Percentiles rank a stretch among this genome's conserved stretches.
These are phyloP conservation scores for Diplotaxis tenuifolia DNA, from an alignment of 345 rosid species.

Conservation along the genomic window DNA sequence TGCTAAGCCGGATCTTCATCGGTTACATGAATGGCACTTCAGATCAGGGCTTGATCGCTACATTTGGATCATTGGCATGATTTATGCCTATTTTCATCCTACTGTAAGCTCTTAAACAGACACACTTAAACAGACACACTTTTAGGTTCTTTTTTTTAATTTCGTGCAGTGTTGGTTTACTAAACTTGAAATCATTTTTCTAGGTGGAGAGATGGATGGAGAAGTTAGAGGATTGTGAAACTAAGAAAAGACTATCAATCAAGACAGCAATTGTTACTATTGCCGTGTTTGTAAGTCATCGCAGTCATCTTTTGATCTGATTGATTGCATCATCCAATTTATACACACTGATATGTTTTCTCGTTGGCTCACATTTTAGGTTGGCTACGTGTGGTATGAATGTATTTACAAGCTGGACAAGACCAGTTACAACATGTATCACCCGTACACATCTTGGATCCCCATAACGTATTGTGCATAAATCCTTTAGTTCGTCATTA, in stretches of 20 bases:
- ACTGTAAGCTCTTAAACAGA: conserved; percentile 63
- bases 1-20: conserved; percentile 81
- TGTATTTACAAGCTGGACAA: conserved; percentile 88
- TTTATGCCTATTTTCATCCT: conserved; percentile 95
- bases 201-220: conserved; percentile 99
- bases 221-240: conserved; percentile 86
- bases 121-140: no score
- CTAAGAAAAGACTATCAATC: conserved; percentile 61
- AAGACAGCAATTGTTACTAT: conserved; percentile 57
- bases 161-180: background rate
- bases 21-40: conserved; percentile 92
- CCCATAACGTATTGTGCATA: conserved; percentile 81
- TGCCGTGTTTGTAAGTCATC: conserved; percentile 56
- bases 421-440: conserved; percentile 85
- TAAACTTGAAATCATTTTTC: background rate
- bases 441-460: conserved; percentile 98
- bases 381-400: conserved; percentile 93
- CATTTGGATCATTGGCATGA: conserved; percentile 94
- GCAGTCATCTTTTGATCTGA: conserved; percentile 9
- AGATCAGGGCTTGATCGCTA: conserved; percentile 99
- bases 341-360: conserved; percentile 5
- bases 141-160: background rate
- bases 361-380: conserved; percentile 42
- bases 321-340: background rate
- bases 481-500: background rate